Conservation (phyloP, 805 yeast species). For the Kodamaea kaohsiungensis region DNA sequence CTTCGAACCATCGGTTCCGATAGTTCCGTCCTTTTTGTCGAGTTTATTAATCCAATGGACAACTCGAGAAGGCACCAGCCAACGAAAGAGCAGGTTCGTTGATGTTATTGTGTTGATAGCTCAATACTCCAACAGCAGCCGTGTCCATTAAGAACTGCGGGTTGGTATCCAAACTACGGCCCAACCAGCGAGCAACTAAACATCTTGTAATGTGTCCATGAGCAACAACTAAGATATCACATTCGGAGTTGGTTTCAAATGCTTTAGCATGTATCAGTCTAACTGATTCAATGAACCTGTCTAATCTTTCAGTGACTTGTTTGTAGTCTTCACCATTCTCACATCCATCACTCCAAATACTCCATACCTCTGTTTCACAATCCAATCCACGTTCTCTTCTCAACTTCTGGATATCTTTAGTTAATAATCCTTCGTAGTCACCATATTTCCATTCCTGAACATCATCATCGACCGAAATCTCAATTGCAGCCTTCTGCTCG, state of each 20-base stretch:
- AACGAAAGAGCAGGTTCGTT: slow-evolving; percentile 85
- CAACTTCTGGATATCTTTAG: slow-evolving; percentile 62
- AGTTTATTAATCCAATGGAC: neutral
- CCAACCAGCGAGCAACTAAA: slow-evolving; percentile 87
- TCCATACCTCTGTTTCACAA: slow-evolving; percentile 53
- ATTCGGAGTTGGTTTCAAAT: slow-evolving; percentile 48
- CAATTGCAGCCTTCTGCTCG: slow-evolving; percentile 42
- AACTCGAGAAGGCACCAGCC: slow-evolving; percentile 76
- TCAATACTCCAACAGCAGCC: slow-evolving; percentile 91
- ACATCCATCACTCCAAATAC: slow-evolving; percentile 91
- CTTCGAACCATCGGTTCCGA: neutral
- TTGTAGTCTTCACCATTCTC: slow-evolving; percentile 79
- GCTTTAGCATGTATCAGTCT: slow-evolving; percentile 59
- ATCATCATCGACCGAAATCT: slow-evolving; percentile 57
- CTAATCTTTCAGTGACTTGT: slow-evolving; percentile 71
- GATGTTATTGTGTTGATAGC: slow-evolving; percentile 82
- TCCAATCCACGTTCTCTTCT: slow-evolving; percentile 61
- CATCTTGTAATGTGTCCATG: slow-evolving; percentile 94
- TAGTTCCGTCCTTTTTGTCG: neutral
- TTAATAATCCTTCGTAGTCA: slow-evolving; percentile 83
- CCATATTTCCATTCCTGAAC: slow-evolving; percentile 96
- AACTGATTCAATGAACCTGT: slow-evolving; percentile 65
- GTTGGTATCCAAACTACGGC: slow-evolving; percentile 54
- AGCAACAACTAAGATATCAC: slow-evolving; percentile 82
- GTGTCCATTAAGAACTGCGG: slow-evolving; percentile 89